Conservation (phyloP, 805 yeast genomes). For the Komagataella mondaviorum region DNA sequence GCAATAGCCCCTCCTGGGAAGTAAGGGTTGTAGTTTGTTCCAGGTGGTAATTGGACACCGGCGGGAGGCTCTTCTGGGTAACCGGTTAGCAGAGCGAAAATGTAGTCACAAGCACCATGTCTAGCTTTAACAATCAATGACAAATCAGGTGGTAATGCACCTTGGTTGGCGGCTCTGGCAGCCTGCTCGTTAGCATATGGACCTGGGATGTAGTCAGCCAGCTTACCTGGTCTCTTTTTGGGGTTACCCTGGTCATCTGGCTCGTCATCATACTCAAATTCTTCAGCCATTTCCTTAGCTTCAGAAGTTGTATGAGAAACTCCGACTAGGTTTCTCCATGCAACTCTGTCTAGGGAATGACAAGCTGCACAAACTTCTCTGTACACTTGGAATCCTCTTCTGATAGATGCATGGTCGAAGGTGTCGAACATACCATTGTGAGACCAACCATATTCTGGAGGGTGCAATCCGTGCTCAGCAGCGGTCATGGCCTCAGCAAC, state of each 20-base stretch:
- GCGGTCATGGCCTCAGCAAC: conserved; percentile 95
- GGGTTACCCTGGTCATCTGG: conserved; percentile 96
- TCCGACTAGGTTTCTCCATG: conserved; percentile 97
- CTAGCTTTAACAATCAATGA: conserved; percentile 96
- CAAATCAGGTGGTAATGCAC: conserved; percentile 97
- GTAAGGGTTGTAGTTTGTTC: conserved; percentile 97
- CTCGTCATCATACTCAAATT: conserved; percentile 94
- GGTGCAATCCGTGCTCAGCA: conserved; percentile 97
- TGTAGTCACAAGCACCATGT: conserved; percentile 95
- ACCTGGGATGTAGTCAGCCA: conserved; percentile 88
- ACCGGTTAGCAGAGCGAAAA: conserved; percentile 90
- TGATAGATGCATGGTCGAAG: conserved; percentile 88
- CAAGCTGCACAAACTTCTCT: conserved; percentile 99
- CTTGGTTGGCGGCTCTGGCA: conserved; percentile 98
- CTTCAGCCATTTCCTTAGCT: conserved; percentile 88
- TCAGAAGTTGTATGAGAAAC: conserved; percentile 88
- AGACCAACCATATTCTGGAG: conserved; percentile 88
- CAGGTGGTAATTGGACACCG: conserved; percentile 86
- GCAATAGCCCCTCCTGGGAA: conserved; percentile 99
- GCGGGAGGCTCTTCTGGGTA: conserved; percentile 99
- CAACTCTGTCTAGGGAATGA: conserved; percentile 92
- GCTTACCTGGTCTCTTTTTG: conserved; percentile 95
- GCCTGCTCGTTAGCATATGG: conserved; percentile 98
- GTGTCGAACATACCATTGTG: conserved; percentile 86
- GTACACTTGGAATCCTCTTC: conserved; percentile 99